A percentile compares a stretch with the other conserved stretches of the same genome.
Conservation (phyloP, 2,329 filamentous ascomycete species). For the Fusarium beomiforme region DNA sequence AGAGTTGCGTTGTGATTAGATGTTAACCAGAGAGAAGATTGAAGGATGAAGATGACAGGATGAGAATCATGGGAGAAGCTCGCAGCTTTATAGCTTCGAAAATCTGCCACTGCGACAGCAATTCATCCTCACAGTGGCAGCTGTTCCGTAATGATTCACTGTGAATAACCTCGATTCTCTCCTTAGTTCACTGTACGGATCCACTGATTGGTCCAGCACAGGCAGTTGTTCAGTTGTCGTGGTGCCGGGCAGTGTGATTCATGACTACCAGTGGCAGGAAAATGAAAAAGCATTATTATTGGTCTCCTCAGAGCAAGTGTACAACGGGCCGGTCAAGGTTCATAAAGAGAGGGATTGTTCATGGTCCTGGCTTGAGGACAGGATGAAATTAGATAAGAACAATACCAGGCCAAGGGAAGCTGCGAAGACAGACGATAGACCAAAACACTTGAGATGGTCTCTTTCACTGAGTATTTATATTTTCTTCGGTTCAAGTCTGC, state of each 20-base stretch:
- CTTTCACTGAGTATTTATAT: too few relatives aligned
- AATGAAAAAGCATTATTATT: fast-evolving
- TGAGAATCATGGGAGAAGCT: fast-evolving
- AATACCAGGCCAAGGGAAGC: background rate
- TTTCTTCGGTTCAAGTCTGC: too few relatives aligned
- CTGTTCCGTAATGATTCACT: background rate
- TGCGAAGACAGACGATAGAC: background rate
- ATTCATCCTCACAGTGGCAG: fast-evolving
- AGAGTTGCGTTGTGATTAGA: background rate
- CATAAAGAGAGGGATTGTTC: background rate
- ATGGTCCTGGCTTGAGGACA: fast-evolving
- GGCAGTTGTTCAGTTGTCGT: background rate
- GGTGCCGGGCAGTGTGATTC: background rate
- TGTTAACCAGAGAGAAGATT: background rate
- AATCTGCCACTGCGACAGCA: fast-evolving
- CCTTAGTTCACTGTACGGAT: fast-evolving
- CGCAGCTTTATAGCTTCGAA: background rate
- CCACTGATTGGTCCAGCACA: background rate
- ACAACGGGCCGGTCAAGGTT: fast-evolving
- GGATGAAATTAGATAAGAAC: background rate
- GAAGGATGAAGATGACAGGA: background rate
- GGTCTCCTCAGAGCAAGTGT: fast-evolving
- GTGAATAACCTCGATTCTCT: background rate
- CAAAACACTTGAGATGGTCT: too few relatives aligned
- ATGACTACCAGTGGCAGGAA: background rate